Evolutionary conservation across 306 rosid species (phyloP).

Genomic region (Vigna trinervia): DNA sequence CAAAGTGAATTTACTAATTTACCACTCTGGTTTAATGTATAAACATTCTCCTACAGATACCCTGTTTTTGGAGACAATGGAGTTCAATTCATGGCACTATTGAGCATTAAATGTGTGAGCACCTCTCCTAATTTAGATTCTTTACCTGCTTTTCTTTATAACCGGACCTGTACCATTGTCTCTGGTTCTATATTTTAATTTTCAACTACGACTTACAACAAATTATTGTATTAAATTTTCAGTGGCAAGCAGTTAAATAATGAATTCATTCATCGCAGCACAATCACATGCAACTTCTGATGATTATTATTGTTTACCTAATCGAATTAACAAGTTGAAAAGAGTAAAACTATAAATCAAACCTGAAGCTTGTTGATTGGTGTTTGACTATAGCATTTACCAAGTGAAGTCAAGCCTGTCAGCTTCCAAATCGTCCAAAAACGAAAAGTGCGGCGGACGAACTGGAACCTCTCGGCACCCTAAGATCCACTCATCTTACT

Average conservation of each 20-base stretch:
- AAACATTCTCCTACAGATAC: not conserved
- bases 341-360: constrained; percentile 15
- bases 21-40: not conserved
- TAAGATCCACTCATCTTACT: constrained; percentile 49
- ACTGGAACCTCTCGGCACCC: constrained; percentile 67
- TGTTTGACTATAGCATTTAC: not conserved
- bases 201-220: constrained; percentile 18
- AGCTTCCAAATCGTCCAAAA: constrained; percentile 5
- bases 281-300: constrained; percentile 2
- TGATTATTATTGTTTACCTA: not conserved
- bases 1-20: constrained; percentile 1
- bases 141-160: not conserved
- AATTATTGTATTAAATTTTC: not conserved
- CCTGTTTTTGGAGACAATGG: not conserved
- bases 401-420: not conserved
- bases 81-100: not conserved
- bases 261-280: no score
- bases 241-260: not conserved
- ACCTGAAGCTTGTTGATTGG: constrained; percentile 7
- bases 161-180: not conserved
- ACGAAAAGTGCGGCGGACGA: constrained; percentile 32
- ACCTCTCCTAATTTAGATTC: not conserved
- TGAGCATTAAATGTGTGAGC: not conserved
- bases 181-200: not conserved
- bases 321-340: constrained; percentile 3